Percentiles rank a stretch among this genome's conserved stretches.
phyloP scores from a whole-genome alignment of 78 protist species.

The Trichosphaerium sp. region DNA sequence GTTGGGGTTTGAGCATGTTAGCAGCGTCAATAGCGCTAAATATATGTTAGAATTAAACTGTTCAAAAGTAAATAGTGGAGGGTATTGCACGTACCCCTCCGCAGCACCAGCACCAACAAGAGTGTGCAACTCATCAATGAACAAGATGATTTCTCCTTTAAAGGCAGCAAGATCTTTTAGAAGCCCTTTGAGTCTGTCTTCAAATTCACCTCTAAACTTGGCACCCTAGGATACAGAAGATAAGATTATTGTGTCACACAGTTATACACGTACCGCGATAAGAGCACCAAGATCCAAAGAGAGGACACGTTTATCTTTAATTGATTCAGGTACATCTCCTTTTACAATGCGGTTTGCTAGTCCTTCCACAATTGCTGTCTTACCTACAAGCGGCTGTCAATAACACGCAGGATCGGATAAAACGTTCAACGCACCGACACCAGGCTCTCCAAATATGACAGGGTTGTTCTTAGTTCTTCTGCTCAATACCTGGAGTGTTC shows the following conservation, averaged over 20 bases:
- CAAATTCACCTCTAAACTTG: conserved; percentile 80
- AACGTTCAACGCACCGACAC: too few species aligned
- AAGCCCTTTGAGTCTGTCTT: conserved; percentile 69
- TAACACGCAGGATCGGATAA: too few species aligned
- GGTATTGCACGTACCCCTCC: too few species aligned
- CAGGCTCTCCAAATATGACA: conserved; percentile 77
- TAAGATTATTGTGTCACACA: too few species aligned
- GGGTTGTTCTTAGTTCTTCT: conserved; percentile 76
- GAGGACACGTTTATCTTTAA: conserved; percentile 17
- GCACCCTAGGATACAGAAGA: too few species aligned
- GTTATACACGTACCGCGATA: too few species aligned
- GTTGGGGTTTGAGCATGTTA: conserved; percentile 72
- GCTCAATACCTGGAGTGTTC: conserved; percentile 37
- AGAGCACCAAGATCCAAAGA: conserved; percentile 70
- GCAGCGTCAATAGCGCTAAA: conserved; percentile 86
- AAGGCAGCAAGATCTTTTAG: conserved; percentile 46
- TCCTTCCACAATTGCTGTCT: conserved; percentile 73
- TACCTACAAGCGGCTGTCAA: too few species aligned
- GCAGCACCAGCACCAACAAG: conserved; percentile 79
- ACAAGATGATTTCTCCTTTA: conserved; percentile 51
- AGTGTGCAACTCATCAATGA: conserved; percentile 79
- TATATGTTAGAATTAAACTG: too few species aligned
- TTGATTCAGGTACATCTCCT: conserved; percentile 64
- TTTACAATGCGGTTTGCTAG: conserved; percentile 66
- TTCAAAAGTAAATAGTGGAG: too few species aligned